Evolutionary conservation across 2,329 filamentous ascomycete species (phyloP), one percentile per base, ranked within the genome.

Genomic region (Pleoardoris graminearum): DNA sequence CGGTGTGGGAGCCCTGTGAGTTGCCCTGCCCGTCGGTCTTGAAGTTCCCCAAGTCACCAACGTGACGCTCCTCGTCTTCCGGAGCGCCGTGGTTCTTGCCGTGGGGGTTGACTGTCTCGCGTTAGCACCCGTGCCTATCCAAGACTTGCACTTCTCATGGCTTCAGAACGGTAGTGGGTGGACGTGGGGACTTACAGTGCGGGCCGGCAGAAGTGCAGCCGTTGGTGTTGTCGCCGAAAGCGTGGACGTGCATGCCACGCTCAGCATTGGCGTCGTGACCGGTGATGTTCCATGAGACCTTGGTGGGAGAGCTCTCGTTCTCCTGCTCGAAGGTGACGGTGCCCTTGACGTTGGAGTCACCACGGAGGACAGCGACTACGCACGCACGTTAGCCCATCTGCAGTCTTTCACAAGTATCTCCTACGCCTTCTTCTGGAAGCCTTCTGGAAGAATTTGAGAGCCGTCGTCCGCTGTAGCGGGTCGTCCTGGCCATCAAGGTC

Each of bases 211-310:
- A 96, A 64, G 93, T 97, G 89, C 94, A 99, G 77, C 94, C 94
- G 81, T 99, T 99, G 84, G 94, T 97, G 85, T 97, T 97, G 85
- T 97, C 94, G 76, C 94, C 94, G 73, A 96, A 99, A 77, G 94
- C 90, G 83, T 99, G 94, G 74, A 99, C 87, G 84, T 99, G 94
- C 85, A 97, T 91, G 78, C 91, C 94, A 79, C 94, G 93, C 86
- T 96, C 85, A 74, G 94, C 92, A 77, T 96, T 96, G 79, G 93
- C 72, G 75, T 97, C 92, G 80, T 97, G 83, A 79, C 94, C 93
- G 58, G 84, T 83, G 79, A 99, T 91, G 79, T 97, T 85, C 87
- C 90, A 99, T 73, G 88, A 85, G 81, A 99, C 84, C 76, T 83
- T 93, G 75, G 94, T 97, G 66, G 88, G 85, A 68, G 84, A 79